Conservation (phyloP, 805 yeast genomes). For the Yarrowia hollandica region DNA sequence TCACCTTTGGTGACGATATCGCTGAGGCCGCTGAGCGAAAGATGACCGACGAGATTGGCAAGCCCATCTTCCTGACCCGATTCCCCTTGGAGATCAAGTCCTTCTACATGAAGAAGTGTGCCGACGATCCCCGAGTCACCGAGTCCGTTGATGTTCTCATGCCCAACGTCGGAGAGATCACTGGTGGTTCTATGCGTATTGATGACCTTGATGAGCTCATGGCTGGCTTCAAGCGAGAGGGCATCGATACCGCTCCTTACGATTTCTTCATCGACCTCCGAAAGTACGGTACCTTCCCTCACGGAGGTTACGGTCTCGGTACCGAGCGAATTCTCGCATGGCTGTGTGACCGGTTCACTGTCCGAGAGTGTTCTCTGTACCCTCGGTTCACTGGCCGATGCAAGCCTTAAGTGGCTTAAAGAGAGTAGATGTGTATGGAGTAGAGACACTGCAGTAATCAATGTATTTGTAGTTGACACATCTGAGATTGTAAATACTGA, state of each 20-base stretch:
- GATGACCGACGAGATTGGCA: slow-evolving; percentile 94
- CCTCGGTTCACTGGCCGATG: slow-evolving; percentile 99
- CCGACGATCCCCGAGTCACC: slow-evolving; percentile 89
- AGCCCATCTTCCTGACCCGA: slow-evolving; percentile 85
- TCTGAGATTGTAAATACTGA: not conserved
- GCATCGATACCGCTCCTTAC: slow-evolving; percentile 76
- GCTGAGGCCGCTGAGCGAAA: slow-evolving; percentile 99
- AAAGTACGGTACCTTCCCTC: slow-evolving; percentile 96
- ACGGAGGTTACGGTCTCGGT: slow-evolving; percentile 99
- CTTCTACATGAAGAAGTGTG: slow-evolving; percentile 93
- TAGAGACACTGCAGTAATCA: too few relatives aligned
- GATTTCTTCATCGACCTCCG: slow-evolving; percentile 97
- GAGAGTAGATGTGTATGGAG: not conserved
- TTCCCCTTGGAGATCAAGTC: slow-evolving; percentile 98
- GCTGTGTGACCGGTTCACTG: slow-evolving; percentile 97
- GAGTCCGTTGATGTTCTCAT: slow-evolving; percentile 97
- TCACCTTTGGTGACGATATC: slow-evolving; percentile 97
- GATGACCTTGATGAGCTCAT: slow-evolving; percentile 74
- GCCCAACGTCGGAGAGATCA: slow-evolving; percentile 99
- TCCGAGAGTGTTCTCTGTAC: slow-evolving; percentile 95
- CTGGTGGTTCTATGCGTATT: slow-evolving; percentile 99
- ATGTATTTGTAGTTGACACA: too few relatives aligned
- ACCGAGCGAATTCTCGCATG: slow-evolving; percentile 98
- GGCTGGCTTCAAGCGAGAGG: slow-evolving; percentile 92
- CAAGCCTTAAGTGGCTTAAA: slow-evolving; percentile 61